Conservation (phyloP, 2,329 filamentous ascomycete genomes). For the Talaromyces verruculosus region DNA sequence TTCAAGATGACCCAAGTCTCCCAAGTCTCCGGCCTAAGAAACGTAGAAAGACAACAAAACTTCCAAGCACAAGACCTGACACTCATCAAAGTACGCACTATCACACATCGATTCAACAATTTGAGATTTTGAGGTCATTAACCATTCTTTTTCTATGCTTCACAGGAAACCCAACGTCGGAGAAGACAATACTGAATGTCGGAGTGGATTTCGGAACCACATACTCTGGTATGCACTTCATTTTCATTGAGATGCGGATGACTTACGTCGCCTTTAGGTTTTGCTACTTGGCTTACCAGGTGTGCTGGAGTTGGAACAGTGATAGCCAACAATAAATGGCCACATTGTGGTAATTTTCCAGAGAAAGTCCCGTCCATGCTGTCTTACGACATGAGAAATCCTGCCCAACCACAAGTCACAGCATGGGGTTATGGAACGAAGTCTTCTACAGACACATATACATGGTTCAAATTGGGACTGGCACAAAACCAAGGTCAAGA, state of each 20-base stretch:
- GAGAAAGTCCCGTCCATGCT: constrained; percentile 34
- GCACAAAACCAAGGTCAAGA: neutral
- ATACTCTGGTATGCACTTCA: constrained; percentile 14
- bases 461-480: neutral
- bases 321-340: neutral
- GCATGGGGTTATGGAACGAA: neutral
- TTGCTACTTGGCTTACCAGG: neutral
- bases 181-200: neutral
- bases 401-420: neutral
- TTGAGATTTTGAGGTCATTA: neutral
- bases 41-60: neutral
- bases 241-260: neutral
- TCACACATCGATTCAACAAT: neutral
- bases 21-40: neutral
- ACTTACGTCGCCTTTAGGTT: neutral
- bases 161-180: neutral
- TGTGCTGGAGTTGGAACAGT: neutral
- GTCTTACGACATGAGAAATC: neutral
- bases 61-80: neutral
- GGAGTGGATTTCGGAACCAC: constrained; percentile 21
- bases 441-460: neutral
- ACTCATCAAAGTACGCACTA: neutral
- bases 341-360: neutral
- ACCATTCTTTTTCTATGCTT: neutral
- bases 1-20: neutral